Evolutionary conservation across 805 yeast species (phyloP).

Genomic region (Lachancea kluyveri): DNA sequence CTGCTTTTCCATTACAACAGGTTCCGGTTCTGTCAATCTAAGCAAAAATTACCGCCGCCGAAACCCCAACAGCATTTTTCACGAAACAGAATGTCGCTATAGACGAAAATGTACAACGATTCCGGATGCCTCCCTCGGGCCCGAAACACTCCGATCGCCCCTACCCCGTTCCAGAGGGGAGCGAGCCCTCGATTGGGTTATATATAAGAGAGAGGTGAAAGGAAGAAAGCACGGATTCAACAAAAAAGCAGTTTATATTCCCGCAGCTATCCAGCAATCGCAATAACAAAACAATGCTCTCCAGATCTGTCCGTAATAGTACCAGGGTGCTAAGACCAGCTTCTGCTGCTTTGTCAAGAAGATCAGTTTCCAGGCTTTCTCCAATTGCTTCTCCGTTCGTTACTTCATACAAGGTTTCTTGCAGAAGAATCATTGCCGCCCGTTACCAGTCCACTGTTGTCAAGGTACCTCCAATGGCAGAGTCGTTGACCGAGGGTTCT

Average conservation of each 20-base stretch:
- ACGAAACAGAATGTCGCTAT: too few species aligned
- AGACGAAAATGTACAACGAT: too few species aligned
- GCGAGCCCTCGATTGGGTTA: background rate
- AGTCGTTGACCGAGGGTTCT: constrained; percentile 96
- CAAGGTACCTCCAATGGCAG: constrained; percentile 98
- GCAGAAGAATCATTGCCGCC: constrained; percentile 7
- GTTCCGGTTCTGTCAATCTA: too few species aligned
- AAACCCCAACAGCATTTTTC: too few species aligned
- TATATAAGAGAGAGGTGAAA: background rate
- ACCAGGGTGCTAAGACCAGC: constrained; percentile 1
- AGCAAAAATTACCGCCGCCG: too few species aligned
- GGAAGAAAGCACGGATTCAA: background rate
- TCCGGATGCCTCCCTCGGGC: too few species aligned
- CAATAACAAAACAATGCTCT: background rate
- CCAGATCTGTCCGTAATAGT: constrained; percentile 1
- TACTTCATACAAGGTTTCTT: background rate
- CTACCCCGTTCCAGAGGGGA: background rate
- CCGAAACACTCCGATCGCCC: constrained; percentile 1
- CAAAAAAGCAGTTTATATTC: background rate
- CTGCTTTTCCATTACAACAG: too few species aligned
- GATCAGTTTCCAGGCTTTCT: constrained; percentile 1
- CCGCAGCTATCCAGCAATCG: too few species aligned
- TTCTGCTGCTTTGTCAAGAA: background rate
- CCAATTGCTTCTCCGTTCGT: background rate
- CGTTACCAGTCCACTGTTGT: constrained; percentile 45